Evolutionary conservation across 1,284 basidiomycete genomes (phyloP), one percentile per base, ranked within the genome.

Genomic region (Cutaneotrichosporon daszewskae): DNA sequence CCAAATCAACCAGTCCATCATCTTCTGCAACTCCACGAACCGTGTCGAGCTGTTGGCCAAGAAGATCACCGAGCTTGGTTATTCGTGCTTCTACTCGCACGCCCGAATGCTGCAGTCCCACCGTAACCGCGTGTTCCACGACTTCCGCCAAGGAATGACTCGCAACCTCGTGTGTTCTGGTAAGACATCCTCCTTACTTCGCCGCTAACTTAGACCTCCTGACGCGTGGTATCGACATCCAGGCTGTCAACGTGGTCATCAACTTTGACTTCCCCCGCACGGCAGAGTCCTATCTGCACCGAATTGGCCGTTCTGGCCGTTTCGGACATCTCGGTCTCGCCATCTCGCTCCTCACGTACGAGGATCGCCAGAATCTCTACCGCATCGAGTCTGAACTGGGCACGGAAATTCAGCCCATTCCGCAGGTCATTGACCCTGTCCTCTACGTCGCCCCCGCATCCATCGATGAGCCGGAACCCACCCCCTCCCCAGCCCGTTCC

Each of bases 191-290:
- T 26, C 2, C 16, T 4, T 1, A 26, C 16, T 13, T 13, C 1
- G n/a, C n/a, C 7, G 35, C 38, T 46, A 25, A 40, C 39, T 7
- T 80, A 54, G 91, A 98, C 75, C 81, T 98, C 51, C 82, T 98
- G 61, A 98, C 94, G 9, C 87, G 95, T 62, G 94, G 94, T 77
- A 98, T 98, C 72, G 95, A 97, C 73, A 97, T 98, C 68, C 92
- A 97, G 75, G 94, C 94, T 34, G 94, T 98, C 54, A 98, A 98
- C 72, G 94, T 97, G 62, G 94, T 98, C 63, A 97, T 98, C 79
- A 97, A 97, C 77, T 98, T 98, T 69, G 92, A 96, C 72, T 96
- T 98, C 74, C 94, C 94, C 51, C 95, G 96, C 79, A 96, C 94
- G 65, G 87, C 88, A 45, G 94, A 98, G 73, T 96, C 92, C 3